Evolutionary conservation across 345 rosid genomes (phyloP).

Genomic region (Gossypium ekmanianum): DNA sequence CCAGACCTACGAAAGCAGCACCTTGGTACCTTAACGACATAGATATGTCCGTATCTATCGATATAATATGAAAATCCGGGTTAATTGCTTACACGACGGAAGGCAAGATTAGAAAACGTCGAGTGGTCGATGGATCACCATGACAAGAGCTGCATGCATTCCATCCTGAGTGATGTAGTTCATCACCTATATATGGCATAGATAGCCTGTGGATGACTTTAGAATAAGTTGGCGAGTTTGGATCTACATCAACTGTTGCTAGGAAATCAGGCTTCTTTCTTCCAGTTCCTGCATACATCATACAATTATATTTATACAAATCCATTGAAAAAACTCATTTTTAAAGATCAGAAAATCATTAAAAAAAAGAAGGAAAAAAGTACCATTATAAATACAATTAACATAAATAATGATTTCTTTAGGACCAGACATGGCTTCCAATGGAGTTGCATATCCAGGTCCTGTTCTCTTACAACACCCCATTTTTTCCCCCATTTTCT

Average conservation of each 20-base stretch:
- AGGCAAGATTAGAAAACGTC: too few species aligned
- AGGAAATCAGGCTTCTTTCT: conserved; percentile 74
- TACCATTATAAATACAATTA: conserved; percentile 78
- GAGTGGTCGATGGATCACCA: too few species aligned
- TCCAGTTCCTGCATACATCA: conserved; percentile 58
- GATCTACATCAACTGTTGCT: conserved; percentile 81
- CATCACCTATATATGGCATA: too few species aligned
- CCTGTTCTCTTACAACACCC: conserved; percentile 55
- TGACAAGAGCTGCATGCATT: too few species aligned
- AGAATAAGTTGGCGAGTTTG: conserved; percentile 63
- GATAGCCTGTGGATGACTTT: conserved; percentile 41
- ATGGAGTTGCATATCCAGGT: conserved; percentile 78
- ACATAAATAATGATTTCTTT: conserved; percentile 70
- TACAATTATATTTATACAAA: conserved; percentile 39
- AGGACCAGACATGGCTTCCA: conserved; percentile 88
- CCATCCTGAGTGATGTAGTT: too few species aligned
- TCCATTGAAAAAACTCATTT: background rate
- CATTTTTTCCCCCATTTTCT: background rate
- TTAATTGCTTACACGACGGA: conserved; percentile 22
- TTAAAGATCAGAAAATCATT: background rate
- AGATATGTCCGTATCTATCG: too few species aligned
- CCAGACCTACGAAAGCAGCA: conserved; percentile 54
- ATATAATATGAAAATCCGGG: background rate
- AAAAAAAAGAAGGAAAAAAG: background rate
- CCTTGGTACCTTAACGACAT: too few species aligned